Percentiles rank a stretch among this genome's conserved stretches.
phyloP scores from a whole-genome alignment of 495 filamentous ascomycete species.

The Penicillium diatomitis region DNA sequence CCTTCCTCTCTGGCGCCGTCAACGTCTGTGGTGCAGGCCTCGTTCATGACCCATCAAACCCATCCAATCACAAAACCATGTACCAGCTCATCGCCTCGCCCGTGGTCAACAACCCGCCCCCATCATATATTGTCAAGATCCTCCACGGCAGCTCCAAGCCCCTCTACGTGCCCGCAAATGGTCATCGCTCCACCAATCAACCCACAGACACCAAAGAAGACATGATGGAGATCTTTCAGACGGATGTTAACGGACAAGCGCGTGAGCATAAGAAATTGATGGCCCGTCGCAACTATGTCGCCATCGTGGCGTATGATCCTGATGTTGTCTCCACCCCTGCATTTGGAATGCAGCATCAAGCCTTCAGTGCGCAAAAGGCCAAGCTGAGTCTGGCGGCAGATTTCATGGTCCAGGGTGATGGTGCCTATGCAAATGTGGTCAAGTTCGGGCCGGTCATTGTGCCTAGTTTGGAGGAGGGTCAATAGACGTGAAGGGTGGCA shows the following conservation, averaged over 20 bases:
- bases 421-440: constrained; percentile 64
- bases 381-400: constrained; percentile 86
- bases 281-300: constrained; percentile 89
- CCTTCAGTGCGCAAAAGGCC: constrained; percentile 32
- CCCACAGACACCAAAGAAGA: constrained; percentile 89
- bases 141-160: constrained; percentile 79
- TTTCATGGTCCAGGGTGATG: constrained; percentile 94
- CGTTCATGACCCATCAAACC: constrained; percentile 86
- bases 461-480: constrained; percentile 80
- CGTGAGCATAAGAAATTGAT: constrained; percentile 85
- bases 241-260: constrained; percentile 68
- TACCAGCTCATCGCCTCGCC: constrained; percentile 91
- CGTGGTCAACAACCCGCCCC: constrained; percentile 80
- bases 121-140: constrained; percentile 79
- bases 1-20: constrained; percentile 87
- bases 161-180: constrained; percentile 85
- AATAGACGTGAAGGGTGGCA: constrained; percentile 10
- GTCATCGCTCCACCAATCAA: constrained; percentile 56
- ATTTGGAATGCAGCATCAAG: constrained; percentile 28
- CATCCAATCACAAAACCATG: constrained; percentile 96
- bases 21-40: constrained; percentile 88
- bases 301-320: constrained; percentile 86
- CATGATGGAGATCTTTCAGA: constrained; percentile 98
- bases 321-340: constrained; percentile 52
- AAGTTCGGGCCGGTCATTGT: constrained; percentile 98